Evolutionary conservation across 805 yeast species (phyloP), one percentile per base, ranked within the genome.

Genomic region (Priceomyces fermenticarens): DNA sequence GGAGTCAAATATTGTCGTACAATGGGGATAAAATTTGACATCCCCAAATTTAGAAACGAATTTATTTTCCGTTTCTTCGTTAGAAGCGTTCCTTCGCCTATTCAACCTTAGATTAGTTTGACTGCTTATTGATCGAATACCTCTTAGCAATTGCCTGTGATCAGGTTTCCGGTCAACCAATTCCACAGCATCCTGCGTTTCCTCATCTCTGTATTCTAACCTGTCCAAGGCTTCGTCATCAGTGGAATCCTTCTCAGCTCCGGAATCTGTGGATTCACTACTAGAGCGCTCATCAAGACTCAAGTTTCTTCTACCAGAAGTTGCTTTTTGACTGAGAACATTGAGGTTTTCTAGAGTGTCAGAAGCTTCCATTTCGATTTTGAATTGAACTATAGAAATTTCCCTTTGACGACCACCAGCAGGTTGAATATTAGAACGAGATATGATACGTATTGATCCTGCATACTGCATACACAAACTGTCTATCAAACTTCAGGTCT

Each of bases 1-100:
- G 11, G 72, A 63, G 53, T 83, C 90, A 45, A 83, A 70, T 12
- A 83, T 80, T 3, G 73, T 64, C 13, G 25, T 25, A 26, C 74
- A 41, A 10, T 50, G 43, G 15, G 62, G 55, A 30, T 57, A 51
- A 49, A 80, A 79, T 17, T 67, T 67, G 14, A 78, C 67, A 54
- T 81, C 87, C 3, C 73, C 72, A 52, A 80, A 80, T 40, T 75
- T 69, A 3, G 83, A 79, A 23, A 75, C 59, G 46, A 67, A 67
- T 31, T 62, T 34, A 51, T 29, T 65, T 42, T 23, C 32, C 14
- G 29, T 36, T 17, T 33, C 32, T 14, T 30, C 2, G 13, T 38
- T 41, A n/a, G 26, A 16, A 31, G 23, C 6, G n/a, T 32, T 42
- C 36, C 27, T 34, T 38, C 11, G 23, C 27, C 17, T 33, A 32